These are phyloP conservation scores for Erigeron philadelphicus DNA, from an alignment of 140 eudicot species.

Conservation along the genomic window DNA sequence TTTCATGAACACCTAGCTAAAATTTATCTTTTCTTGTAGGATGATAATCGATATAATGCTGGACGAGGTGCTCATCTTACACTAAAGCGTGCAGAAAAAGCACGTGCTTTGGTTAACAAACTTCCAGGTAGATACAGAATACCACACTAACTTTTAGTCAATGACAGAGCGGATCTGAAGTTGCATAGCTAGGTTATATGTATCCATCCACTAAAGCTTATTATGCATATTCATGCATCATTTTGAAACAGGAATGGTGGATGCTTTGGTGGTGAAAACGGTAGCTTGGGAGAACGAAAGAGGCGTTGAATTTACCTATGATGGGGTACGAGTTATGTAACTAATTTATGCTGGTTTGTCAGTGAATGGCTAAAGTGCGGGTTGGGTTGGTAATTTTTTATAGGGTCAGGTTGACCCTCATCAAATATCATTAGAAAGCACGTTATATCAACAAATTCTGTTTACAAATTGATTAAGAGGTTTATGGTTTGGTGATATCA, in stretches of 20 bases:
- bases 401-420: no score
- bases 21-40: constrained; percentile 31
- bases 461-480: no score
- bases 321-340: constrained; percentile 53
- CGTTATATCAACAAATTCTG: no score
- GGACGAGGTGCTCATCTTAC: constrained; percentile 88
- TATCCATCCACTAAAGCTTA: background rate
- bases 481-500: no score
- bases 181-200: background rate
- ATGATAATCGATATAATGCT: constrained; percentile 72
- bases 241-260: constrained; percentile 55
- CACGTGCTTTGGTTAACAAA: constrained; percentile 68
- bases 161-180: background rate
- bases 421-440: no score
- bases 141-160: constrained; percentile 8
- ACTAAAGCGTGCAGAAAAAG: constrained; percentile 89
- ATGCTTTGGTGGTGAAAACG: constrained; percentile 52
- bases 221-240: background rate
- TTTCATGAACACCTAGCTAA: constrained; percentile 3
- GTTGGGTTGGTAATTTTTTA: background rate
- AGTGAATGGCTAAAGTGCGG: no score
- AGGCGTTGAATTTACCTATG: constrained; percentile 57
- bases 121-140: constrained; percentile 58
- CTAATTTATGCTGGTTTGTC: background rate
- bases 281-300: constrained; percentile 71